These are phyloP conservation scores for Sporobolomyces roseus DNA, from an alignment of 768 basidiomycete species.

Conservation along the genomic window DNA sequence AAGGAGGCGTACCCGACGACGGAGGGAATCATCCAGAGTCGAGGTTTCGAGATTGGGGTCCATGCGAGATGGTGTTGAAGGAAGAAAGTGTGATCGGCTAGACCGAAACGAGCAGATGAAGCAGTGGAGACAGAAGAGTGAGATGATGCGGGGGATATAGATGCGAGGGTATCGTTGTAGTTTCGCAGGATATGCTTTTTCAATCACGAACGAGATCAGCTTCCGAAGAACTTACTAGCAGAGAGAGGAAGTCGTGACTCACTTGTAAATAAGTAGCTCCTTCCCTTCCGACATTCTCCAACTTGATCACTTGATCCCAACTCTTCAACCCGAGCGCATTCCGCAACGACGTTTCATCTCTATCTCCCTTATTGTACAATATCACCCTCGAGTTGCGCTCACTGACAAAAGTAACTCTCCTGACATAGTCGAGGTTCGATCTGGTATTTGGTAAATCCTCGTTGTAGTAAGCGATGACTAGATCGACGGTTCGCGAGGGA, in stretches of 20 bases:
- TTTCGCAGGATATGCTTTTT: constrained; percentile 46
- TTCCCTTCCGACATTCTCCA: constrained; percentile 47
- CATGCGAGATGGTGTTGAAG: constrained; percentile 48
- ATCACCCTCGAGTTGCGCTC: constrained; percentile 33
- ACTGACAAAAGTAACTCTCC: constrained; percentile 5
- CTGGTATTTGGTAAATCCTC: constrained; percentile 38
- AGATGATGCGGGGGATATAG: constrained; percentile 24
- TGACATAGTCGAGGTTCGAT: constrained; percentile 33
- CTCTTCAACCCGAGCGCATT: constrained; percentile 28
- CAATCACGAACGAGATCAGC: not conserved
- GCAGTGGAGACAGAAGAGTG: not conserved
- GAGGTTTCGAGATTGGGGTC: constrained; percentile 43
- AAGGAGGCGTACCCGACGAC: constrained; percentile 47
- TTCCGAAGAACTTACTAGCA: not conserved
- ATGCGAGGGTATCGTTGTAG: constrained; percentile 42
- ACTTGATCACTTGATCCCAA: constrained; percentile 45
- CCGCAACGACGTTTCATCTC: constrained; percentile 15
- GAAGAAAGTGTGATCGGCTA: constrained; percentile 47
- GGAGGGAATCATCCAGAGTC: constrained; percentile 37
- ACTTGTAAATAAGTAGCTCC: constrained; percentile 49
- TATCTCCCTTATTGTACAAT: constrained; percentile 45
- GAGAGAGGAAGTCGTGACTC: constrained; percentile 7
- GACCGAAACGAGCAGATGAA: not conserved
- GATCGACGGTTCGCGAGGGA: constrained; percentile 20
- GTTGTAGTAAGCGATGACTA: constrained; percentile 46